Evolutionary conservation across 2,329 filamentous ascomycete species (phyloP).

Genomic region (Penicillium paneum): DNA sequence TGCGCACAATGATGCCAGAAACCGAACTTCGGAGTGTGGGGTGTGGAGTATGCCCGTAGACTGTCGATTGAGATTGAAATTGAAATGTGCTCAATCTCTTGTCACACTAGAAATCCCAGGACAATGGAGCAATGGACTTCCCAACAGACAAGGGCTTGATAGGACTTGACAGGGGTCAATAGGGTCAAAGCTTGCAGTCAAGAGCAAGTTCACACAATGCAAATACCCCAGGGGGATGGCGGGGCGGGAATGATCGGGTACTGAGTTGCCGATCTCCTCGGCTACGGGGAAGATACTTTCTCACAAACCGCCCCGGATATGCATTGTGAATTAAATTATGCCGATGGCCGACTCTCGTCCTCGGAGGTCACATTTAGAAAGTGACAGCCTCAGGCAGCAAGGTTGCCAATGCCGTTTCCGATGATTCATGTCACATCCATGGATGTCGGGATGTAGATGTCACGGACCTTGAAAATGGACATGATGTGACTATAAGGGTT

Average conservation of each 20-base stretch:
- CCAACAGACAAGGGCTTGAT: neutral
- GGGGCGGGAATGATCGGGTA: slow-evolving; percentile 19
- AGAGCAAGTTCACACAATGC: slow-evolving; percentile 6
- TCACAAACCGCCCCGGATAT: neutral
- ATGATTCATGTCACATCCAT: neutral
- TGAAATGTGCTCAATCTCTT: neutral
- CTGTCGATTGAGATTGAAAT: neutral
- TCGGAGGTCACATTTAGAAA: neutral
- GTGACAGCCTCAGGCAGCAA: slow-evolving; percentile 1
- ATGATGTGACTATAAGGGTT: neutral
- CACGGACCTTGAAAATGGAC: neutral
- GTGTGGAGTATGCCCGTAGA: neutral
- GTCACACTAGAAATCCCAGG: neutral
- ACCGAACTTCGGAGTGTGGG: neutral
- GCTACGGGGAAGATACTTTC: slow-evolving; percentile 2
- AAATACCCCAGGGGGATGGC: slow-evolving; percentile 8
- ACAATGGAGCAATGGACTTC: neutral
- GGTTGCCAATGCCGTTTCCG: neutral
- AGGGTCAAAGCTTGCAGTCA: slow-evolving; percentile 7
- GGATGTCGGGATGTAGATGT: neutral
- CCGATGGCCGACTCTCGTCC: too few species aligned
- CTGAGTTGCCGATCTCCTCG: slow-evolving; percentile 19
- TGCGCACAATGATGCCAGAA: neutral
- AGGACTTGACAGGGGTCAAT: slow-evolving; percentile 4
- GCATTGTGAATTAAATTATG: neutral